Percentiles rank a stretch among this genome's conserved stretches.
phyloP scores from a whole-genome alignment of 306 rosid species.

The Lathyrus tuberosus region DNA sequence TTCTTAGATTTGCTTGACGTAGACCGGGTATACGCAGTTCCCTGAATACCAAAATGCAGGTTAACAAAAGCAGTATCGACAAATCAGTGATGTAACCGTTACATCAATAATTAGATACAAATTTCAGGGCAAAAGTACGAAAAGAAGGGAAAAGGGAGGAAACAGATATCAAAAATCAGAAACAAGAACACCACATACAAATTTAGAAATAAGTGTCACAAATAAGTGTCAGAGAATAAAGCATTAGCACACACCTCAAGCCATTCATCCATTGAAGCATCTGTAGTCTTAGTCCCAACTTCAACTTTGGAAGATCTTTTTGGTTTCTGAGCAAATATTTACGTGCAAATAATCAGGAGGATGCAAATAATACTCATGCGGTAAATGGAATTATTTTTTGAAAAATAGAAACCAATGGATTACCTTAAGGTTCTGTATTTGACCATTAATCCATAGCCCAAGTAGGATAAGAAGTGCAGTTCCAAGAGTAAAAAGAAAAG shows the following conservation, averaged over 20 bases:
- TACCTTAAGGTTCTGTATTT: constrained; percentile 83
- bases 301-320: constrained; percentile 90
- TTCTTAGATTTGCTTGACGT: constrained; percentile 74
- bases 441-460: constrained; percentile 85
- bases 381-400: background rate
- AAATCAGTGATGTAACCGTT: background rate
- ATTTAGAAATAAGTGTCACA: background rate
- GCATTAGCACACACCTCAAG: constrained; percentile 68
- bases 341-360: constrained; percentile 9
- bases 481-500: constrained; percentile 83
- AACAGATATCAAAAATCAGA: background rate
- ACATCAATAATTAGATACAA: constrained; percentile 1
- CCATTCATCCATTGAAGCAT: constrained; percentile 88
- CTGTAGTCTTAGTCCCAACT: constrained; percentile 79
- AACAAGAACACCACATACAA: background rate
- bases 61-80: background rate
- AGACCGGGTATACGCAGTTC: constrained; percentile 75
- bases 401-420: constrained; percentile 13
- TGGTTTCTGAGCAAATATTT: constrained; percentile 64
- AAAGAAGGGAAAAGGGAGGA: background rate
- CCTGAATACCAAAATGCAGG: constrained; percentile 53
- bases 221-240: no score
- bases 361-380: constrained; percentile 5
- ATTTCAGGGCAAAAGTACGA: background rate
- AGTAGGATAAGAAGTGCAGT: constrained; percentile 70